Percentiles rank a stretch among this genome's conserved stretches.
These are phyloP conservation scores for Schizochytrium sp. DNA, from an alignment of 108 stramenopile species.

Conservation along the genomic window DNA sequence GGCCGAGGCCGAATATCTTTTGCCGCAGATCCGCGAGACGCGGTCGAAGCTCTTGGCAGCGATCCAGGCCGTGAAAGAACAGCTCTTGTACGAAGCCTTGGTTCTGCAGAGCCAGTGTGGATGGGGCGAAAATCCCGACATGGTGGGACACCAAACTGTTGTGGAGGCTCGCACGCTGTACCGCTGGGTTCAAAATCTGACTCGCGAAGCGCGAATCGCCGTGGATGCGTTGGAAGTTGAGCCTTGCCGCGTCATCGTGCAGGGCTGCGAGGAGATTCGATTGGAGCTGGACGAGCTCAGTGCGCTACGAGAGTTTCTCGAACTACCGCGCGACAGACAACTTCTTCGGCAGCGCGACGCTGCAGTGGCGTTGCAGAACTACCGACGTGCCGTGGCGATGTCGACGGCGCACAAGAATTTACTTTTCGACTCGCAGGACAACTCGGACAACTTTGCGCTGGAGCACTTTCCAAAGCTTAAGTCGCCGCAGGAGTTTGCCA, in stretches of 20 bases:
- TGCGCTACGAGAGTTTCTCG: neutral
- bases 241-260: neutral
- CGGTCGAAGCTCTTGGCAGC: neutral
- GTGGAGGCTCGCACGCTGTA: neutral
- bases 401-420: neutral
- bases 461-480: conserved; percentile 10
- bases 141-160: neutral
- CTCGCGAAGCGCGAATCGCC: neutral
- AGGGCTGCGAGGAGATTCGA: neutral
- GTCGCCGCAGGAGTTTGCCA: conserved; percentile 13
- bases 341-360: conserved; percentile 9
- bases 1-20: neutral
- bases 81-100: neutral
- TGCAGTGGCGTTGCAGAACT: conserved; percentile 10
- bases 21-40: neutral
- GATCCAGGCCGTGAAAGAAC: neutral
- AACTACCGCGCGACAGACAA: neutral
- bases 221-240: neutral
- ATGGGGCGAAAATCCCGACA: neutral
- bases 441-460: neutral
- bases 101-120: neutral
- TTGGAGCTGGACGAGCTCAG: neutral
- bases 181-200: neutral
- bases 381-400: neutral
- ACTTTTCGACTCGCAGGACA: neutral